A percentile compares a stretch with the other conserved stretches of the same genome.
Conservation (phyloP, 805 yeast species). For the Cyberlindnera misumaiensis region DNA sequence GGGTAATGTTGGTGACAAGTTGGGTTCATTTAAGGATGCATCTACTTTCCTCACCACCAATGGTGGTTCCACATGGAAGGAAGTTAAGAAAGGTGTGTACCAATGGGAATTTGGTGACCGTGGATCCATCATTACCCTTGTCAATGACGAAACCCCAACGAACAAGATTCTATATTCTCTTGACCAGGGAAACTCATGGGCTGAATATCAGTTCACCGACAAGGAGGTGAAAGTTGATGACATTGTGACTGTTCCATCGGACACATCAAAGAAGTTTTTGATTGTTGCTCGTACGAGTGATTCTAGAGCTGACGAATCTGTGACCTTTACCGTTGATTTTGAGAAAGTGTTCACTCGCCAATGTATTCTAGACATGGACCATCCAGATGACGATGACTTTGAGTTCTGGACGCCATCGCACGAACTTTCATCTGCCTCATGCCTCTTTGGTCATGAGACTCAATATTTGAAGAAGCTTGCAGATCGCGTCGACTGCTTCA, state of each 20-base stretch:
- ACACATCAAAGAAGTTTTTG: constrained; percentile 71
- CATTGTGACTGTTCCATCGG: constrained; percentile 85
- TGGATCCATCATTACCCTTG: constrained; percentile 78
- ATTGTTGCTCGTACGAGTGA: constrained; percentile 46
- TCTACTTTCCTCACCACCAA: constrained; percentile 75
- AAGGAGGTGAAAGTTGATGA: constrained; percentile 55
- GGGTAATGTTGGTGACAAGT: constrained; percentile 76
- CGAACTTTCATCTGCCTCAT: constrained; percentile 40
- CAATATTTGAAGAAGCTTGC: constrained; percentile 48
- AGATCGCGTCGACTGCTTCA: constrained; percentile 58
- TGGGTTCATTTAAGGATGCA: constrained; percentile 43
- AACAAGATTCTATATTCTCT: constrained; percentile 56
- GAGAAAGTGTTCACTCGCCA: constrained; percentile 40
- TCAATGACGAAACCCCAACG: constrained; percentile 49
- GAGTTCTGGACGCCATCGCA: constrained; percentile 58
- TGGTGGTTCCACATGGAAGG: constrained; percentile 88
- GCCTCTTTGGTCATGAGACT: constrained; percentile 72
- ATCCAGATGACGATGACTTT: constrained; percentile 47
- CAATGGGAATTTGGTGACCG: constrained; percentile 98
- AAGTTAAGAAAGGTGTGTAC: constrained; percentile 60
- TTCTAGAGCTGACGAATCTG: constrained; percentile 37
- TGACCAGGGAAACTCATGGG: constrained; percentile 80
- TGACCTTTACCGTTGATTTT: constrained; percentile 51
- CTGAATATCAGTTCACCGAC: constrained; percentile 52
- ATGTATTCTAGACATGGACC: constrained; percentile 43